Evolutionary conservation across 352 stramenopile genomes (phyloP).

Genomic region (Blastocystis sp.): DNA sequence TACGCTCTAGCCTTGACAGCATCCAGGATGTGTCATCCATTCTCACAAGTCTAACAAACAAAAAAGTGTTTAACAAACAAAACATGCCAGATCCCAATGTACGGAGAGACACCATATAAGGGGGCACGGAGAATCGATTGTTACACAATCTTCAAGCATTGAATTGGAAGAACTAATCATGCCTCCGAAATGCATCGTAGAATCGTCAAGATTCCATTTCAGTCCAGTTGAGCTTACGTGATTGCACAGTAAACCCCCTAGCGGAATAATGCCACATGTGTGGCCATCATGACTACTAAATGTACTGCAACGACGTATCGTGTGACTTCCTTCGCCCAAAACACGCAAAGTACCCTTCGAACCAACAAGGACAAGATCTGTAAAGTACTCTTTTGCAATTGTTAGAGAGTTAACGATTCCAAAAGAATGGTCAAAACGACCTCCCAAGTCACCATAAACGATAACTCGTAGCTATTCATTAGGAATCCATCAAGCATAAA

Average conservation of each 20-base stretch:
- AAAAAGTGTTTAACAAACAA: constrained; percentile 27
- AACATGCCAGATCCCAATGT: neutral
- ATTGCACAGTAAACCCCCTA: neutral
- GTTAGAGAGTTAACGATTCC: constrained; percentile 53
- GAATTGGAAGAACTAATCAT: constrained; percentile 56
- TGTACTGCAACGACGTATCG: neutral
- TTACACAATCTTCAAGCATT: constrained; percentile 10
- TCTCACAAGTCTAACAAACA: neutral
- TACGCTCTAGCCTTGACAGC: neutral
- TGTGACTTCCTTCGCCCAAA: neutral
- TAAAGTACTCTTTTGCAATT: neutral
- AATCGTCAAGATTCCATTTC: constrained; percentile 60
- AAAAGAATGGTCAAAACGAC: constrained; percentile 61
- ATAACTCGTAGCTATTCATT: neutral
- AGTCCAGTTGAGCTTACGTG: constrained; percentile 49
- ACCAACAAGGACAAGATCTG: constrained; percentile 32
- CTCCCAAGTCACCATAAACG: constrained; percentile 49
- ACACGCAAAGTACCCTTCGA: neutral
- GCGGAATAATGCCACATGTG: constrained; percentile 44
- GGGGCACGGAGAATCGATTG: neutral
- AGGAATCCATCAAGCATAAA: neutral
- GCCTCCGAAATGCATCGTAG: constrained; percentile 40
- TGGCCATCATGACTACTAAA: neutral
- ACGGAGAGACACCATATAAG: constrained; percentile 3
- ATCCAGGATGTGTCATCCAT: neutral